A percentile compares a stretch with the other conserved stretches of the same genome.
phyloP scores from a whole-genome alignment of 78 protist species.

The Ministeria vibrans region DNA sequence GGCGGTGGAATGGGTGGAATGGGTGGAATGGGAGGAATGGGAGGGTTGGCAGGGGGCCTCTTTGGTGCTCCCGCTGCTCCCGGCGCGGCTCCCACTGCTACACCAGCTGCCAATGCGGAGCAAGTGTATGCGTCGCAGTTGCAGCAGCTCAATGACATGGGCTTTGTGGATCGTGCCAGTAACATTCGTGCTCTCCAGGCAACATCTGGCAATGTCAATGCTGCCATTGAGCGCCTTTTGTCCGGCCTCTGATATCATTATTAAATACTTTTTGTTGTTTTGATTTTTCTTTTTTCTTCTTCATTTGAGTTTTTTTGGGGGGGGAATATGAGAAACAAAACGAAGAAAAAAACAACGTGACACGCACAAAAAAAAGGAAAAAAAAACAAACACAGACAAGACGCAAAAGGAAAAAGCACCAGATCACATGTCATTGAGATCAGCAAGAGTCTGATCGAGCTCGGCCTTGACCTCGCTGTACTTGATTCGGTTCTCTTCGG shows the following conservation, averaged over 20 bases:
- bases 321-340: not conserved
- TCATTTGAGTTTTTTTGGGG: not conserved
- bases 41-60: slow-evolving; percentile 33
- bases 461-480: not conserved
- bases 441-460: not conserved
- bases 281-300: not conserved
- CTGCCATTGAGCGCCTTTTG: not conserved
- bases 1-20: slow-evolving; percentile 29
- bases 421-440: not conserved
- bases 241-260: not conserved
- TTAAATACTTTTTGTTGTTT: no score
- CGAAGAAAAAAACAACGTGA: not conserved
- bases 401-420: not conserved
- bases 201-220: not conserved
- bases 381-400: not conserved
- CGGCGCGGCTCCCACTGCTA: not conserved
- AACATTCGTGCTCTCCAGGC: slow-evolving; percentile 33
- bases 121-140: slow-evolving; percentile 40
- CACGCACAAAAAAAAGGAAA: not conserved
- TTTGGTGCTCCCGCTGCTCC: slow-evolving; percentile 29
- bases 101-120: not conserved
- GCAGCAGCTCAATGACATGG: slow-evolving; percentile 64
- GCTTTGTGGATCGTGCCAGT: slow-evolving; percentile 55
- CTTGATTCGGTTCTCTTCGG: not conserved
- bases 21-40: slow-evolving; percentile 50